Evolutionary conservation across 208 protist species (phyloP).

Genomic region (Acanthamoeba lenticulata): DNA sequence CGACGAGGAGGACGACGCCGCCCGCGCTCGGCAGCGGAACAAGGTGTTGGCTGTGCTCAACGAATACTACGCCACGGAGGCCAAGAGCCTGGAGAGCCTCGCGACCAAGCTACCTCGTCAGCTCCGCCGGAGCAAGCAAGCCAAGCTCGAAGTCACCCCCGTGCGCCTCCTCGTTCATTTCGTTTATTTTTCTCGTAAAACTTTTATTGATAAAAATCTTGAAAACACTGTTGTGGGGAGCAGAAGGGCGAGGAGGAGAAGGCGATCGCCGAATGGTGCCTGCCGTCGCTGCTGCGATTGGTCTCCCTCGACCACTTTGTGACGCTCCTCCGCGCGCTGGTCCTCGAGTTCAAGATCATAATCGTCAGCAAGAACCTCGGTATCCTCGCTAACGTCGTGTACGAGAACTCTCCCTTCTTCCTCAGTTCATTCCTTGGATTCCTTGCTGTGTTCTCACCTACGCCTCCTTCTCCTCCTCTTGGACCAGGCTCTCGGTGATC

Average conservation of each 20-base stretch:
- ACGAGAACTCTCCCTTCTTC: not conserved
- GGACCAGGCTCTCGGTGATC: constrained; percentile 9
- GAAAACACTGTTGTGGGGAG: not conserved
- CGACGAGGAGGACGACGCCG: not conserved
- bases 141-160: not conserved
- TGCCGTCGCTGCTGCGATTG: not conserved
- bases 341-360: not conserved
- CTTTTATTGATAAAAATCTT: too few relatives aligned
- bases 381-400: constrained; percentile 32
- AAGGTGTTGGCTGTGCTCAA: not conserved
- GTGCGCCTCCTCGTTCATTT: not conserved
- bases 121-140: not conserved
- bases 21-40: not conserved
- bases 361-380: constrained; percentile 32
- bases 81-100: not conserved
- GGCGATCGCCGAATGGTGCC: constrained; percentile 56
- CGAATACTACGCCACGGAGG: constrained; percentile 11
- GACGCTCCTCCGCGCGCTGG: not conserved
- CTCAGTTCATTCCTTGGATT: too few relatives aligned
- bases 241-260: constrained; percentile 29
- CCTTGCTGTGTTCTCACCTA: too few relatives aligned
- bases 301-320: constrained; percentile 11
- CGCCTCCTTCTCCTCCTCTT: too few relatives aligned
- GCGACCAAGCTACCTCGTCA: constrained; percentile 6
- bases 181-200: not conserved